A percentile compares a stretch with the other conserved stretches of the same genome.
Evolutionary conservation across 2,329 filamentous ascomycete species (phyloP).

Genomic region (Leptographium galeiforme): DNA sequence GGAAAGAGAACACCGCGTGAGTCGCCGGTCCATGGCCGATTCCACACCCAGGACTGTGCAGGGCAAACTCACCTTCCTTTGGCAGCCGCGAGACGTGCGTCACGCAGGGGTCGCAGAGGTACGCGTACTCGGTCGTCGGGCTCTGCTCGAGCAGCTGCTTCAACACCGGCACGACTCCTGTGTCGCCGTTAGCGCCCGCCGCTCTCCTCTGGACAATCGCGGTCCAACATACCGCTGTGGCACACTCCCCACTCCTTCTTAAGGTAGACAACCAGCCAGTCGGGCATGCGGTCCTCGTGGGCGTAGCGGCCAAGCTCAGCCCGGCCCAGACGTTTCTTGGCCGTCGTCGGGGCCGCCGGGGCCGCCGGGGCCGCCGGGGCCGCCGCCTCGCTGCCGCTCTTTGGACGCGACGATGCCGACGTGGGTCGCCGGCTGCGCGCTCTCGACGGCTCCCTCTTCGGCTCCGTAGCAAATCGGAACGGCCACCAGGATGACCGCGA

Average conservation of each 20-base stretch:
- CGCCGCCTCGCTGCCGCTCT: not conserved
- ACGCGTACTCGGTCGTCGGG: constrained; percentile 51
- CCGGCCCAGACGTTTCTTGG: constrained; percentile 23
- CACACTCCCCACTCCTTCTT: constrained; percentile 43
- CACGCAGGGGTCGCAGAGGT: constrained; percentile 63
- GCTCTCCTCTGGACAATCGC: not conserved
- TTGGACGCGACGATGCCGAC: not conserved
- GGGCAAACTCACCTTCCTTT: constrained; percentile 42
- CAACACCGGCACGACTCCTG: constrained; percentile 48
- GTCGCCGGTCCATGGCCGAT: not conserved
- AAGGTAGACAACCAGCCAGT: constrained; percentile 50
- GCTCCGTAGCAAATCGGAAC: not conserved
- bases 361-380: not conserved
- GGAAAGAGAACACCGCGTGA: not conserved
- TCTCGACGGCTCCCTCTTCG: not conserved
- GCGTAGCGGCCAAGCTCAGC: constrained; percentile 59
- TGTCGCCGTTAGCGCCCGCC: not conserved
- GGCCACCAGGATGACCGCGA: not conserved
- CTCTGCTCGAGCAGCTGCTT: constrained; percentile 52
- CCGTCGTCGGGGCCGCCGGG: not conserved
- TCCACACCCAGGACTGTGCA: not conserved
- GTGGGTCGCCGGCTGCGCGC: not conserved
- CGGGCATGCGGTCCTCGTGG: constrained; percentile 61
- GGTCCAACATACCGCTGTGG: constrained; percentile 29
- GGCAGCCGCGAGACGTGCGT: constrained; percentile 71